Percentiles rank a stretch among this genome's conserved stretches.
Conservation (phyloP, 768 basidiomycete species). For the Amanita phalloides region DNA sequence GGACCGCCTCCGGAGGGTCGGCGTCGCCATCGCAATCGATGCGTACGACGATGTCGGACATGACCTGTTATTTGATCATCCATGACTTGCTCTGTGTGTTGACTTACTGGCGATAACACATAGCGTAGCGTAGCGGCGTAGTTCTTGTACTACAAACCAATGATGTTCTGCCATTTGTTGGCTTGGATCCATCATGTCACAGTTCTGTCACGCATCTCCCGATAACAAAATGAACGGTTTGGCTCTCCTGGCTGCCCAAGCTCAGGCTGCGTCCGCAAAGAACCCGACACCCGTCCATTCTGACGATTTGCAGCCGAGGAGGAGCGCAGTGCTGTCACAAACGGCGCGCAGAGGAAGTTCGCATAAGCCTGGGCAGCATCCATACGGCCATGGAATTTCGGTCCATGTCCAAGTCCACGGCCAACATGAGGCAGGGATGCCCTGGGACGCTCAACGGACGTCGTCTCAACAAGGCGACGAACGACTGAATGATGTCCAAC, state of each 20-base stretch:
- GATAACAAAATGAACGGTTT: background rate
- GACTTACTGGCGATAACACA: no score
- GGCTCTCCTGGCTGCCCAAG: background rate
- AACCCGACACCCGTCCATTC: background rate
- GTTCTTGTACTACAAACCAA: no score
- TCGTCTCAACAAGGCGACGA: no score
- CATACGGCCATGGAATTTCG: background rate
- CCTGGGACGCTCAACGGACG: background rate
- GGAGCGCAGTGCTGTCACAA: background rate
- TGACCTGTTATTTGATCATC: no score
- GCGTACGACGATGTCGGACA: no score
- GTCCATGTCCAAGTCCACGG: background rate
- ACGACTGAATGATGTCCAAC: background rate
- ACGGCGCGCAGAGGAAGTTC: background rate
- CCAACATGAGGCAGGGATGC: background rate
- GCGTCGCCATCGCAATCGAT: no score
- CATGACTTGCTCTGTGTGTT: no score
- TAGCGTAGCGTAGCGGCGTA: no score
- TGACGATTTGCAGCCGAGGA: background rate
- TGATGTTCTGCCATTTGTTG: no score
- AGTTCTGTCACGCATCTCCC: no score
- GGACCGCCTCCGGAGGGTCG: no score
- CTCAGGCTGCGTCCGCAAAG: background rate
- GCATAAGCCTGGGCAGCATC: background rate
- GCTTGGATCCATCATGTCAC: no score